phyloP scores from a whole-genome alignment of 371 early-diverging fungal species.

The Circinella umbellata region DNA sequence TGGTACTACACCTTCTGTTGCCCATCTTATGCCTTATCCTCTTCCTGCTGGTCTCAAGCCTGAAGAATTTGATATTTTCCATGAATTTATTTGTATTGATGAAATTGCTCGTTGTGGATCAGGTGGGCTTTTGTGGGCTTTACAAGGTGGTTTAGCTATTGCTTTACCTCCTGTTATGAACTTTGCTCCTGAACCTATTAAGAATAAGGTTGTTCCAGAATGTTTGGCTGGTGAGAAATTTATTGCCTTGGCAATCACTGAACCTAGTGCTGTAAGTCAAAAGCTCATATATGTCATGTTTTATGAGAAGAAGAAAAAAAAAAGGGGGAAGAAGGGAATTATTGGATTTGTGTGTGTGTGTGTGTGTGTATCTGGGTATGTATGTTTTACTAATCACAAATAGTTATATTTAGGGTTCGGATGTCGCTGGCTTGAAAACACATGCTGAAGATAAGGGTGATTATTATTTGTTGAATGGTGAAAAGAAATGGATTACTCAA shows the following conservation, averaged over 20 bases:
- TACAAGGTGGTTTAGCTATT: constrained; percentile 73
- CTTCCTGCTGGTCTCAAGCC: constrained; percentile 52
- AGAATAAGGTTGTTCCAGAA: constrained; percentile 69
- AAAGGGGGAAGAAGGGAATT: too few relatives aligned
- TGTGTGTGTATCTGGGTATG: too few relatives aligned
- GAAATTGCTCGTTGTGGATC: constrained; percentile 85
- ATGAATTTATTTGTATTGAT: constrained; percentile 79
- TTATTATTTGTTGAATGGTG: constrained; percentile 80
- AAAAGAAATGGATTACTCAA: constrained; percentile 91
- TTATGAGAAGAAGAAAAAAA: too few relatives aligned
- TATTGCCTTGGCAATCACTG: constrained; percentile 80
- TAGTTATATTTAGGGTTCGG: constrained; percentile 53
- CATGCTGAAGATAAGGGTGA: constrained; percentile 78
- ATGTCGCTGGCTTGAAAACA: constrained; percentile 80
- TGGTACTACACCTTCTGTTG: constrained; percentile 38
- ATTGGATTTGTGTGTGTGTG: too few relatives aligned
- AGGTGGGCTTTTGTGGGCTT: constrained; percentile 86
- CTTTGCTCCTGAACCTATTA: constrained; percentile 74
- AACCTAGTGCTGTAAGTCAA: constrained; percentile 52
- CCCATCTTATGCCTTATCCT: constrained; percentile 27
- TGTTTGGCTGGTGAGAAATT: constrained; percentile 77
- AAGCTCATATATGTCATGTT: too few relatives aligned
- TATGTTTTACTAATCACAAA: too few relatives aligned
- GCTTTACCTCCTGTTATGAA: constrained; percentile 80
- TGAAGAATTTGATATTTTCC: constrained; percentile 79